Base-by-base conservation (phyloP, 179 eudicot genomes). In the Silene noctiflora region DNA sequence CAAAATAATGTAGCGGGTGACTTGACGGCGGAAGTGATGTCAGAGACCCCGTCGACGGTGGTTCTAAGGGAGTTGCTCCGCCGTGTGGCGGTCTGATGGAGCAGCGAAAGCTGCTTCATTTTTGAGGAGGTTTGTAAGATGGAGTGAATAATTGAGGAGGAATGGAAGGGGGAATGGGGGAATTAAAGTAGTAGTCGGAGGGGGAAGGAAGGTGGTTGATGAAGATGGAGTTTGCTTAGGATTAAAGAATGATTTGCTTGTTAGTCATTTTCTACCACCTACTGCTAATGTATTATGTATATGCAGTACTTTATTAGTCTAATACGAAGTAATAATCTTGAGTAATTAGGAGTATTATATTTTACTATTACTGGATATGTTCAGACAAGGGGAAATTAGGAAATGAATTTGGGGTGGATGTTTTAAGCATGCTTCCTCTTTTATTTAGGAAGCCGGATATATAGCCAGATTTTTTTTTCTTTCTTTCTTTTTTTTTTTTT, bases 31-130 rank as follows among this genome's bases (percentile, higher is more conserved):
- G 81, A 81, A 56, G 85, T 88, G 5, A 6, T 17, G 2, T 80
- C 73, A 24, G 80, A 75, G 7, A 0, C 39, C 58, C 78, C 90
- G 6, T 83, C 58, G 7, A 27, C 0, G 0, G 84, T 46, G 11
- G 71, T 74, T 27, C 88, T 63, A 80, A 90, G 88, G 79, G 88
- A 87, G 83, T 84, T 88, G 83, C 80, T 85, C 76, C 97, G 88
- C 66, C 97, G 99, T 22, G 86, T 55, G 59, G 89, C 89, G 74
- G 89, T 91, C 39, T 78, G 89, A 58, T 70, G 91, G 85, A 82
- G 89, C 75, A 62, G 33, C 2, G 84, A 75, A 1, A 91, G 89
- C 89, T 91, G 87, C 91, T 92, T 95, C 97, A 92, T 93, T 81
- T 35, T 39, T 6, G 11, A 39, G 46, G 10, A 8, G 11, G 64